These are phyloP conservation scores for Colletotrichum ledebouriae DNA, from an alignment of 2,329 filamentous ascomycete species.

Conservation along the genomic window DNA sequence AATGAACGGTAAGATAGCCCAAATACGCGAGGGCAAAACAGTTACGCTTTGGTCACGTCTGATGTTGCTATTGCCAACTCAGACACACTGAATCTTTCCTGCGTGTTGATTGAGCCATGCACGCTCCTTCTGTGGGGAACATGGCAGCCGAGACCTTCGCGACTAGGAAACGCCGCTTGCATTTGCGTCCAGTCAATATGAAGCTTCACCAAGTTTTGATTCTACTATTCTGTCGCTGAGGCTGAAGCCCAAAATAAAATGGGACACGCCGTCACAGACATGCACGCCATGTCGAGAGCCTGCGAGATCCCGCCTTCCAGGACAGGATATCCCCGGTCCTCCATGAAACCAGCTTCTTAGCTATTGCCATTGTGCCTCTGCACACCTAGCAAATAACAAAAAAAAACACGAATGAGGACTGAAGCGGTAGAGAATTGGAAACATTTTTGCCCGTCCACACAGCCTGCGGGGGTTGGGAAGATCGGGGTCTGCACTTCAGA, in stretches of 20 bases:
- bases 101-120: slow-evolving; percentile 6
- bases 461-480: neutral
- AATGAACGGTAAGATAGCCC: neutral
- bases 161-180: no score
- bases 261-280: neutral
- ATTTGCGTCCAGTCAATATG: no score
- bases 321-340: slow-evolving; percentile 7
- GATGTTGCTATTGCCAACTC: neutral
- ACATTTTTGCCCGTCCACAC: slow-evolving; percentile 11
- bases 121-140: neutral
- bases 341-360: slow-evolving; percentile 29
- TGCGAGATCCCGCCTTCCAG: slow-evolving; percentile 17
- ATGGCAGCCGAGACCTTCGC: no score
- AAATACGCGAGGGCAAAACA: slow-evolving; percentile 34
- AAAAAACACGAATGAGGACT: neutral
- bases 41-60: slow-evolving; percentile 4
- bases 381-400: no score
- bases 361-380: neutral
- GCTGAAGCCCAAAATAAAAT: slow-evolving; percentile 8
- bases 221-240: slow-evolving; percentile 7
- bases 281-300: slow-evolving; percentile 7
- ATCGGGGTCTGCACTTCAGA: neutral
- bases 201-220: no score
- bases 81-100: slow-evolving; percentile 4
- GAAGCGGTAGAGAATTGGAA: slow-evolving; percentile 17